Percentiles rank a stretch among this genome's conserved stretches.
phyloP scores from a whole-genome alignment of 108 stramenopile species.

The Cyclostephanos invisitatus region DNA sequence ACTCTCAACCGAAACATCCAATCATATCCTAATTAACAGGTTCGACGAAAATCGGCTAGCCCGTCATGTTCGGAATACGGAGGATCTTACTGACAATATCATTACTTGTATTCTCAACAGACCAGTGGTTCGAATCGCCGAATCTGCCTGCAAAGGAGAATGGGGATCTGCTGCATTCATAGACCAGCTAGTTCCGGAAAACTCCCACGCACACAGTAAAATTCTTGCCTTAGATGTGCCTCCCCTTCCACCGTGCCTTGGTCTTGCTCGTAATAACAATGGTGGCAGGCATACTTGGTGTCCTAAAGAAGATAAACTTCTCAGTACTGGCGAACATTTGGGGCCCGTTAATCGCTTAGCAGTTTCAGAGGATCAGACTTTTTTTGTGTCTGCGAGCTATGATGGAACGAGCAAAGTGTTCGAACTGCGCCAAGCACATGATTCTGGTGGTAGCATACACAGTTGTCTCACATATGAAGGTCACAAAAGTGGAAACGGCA shows the following conservation, averaged over 20 bases:
- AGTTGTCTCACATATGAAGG: constrained; percentile 83
- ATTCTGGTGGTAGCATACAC: constrained; percentile 73
- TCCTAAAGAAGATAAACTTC: constrained; percentile 80
- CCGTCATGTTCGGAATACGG: background rate
- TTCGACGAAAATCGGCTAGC: constrained; percentile 10
- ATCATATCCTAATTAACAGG: constrained; percentile 7
- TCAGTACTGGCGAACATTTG: constrained; percentile 82
- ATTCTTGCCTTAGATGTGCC: constrained; percentile 75
- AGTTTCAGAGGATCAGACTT: constrained; percentile 85
- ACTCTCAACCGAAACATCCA: constrained; percentile 6
- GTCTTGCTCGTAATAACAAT: constrained; percentile 29
- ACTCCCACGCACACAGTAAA: constrained; percentile 60
- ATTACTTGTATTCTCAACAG: constrained; percentile 17
- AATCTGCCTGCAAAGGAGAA: constrained; percentile 69
- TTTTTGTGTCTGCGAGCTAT: constrained; percentile 89
- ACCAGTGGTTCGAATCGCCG: constrained; percentile 49
- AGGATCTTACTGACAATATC: constrained; percentile 6
- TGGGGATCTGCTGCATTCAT: constrained; percentile 76
- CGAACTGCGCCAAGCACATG: constrained; percentile 83
- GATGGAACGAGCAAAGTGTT: constrained; percentile 94
- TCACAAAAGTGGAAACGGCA: constrained; percentile 39
- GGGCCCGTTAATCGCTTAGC: constrained; percentile 89
- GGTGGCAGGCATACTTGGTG: constrained; percentile 52
- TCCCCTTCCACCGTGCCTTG: constrained; percentile 67
- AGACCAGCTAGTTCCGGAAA: constrained; percentile 67